Conservation (phyloP, 2,329 filamentous ascomycete species). For the Neurospora sp. region DNA sequence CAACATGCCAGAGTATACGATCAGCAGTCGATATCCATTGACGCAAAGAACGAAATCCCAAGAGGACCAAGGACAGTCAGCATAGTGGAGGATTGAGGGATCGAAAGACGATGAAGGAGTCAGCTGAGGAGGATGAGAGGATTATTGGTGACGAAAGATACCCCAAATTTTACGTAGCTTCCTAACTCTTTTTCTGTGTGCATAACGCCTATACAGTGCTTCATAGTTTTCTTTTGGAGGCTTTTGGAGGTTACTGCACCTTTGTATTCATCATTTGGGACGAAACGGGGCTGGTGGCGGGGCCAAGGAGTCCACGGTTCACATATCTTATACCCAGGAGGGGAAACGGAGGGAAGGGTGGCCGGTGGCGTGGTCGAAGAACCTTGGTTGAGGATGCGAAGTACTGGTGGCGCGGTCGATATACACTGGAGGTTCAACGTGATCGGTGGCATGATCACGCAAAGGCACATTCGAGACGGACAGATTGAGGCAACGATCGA, state of each 20-base stretch:
- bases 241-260: not conserved
- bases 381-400: not conserved
- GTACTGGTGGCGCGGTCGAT: not conserved
- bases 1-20: not conserved
- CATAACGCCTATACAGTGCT: not conserved
- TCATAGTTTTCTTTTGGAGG: not conserved
- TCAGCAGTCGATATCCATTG: not conserved
- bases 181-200: not conserved
- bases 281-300: not conserved
- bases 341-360: not conserved
- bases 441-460: not conserved
- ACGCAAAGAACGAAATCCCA: not conserved
- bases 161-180: not conserved
- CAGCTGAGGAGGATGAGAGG: not conserved
- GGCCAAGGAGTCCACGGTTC: not conserved
- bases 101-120: not conserved
- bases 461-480: not conserved
- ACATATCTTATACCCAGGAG: not conserved
- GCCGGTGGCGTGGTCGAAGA: not conserved
- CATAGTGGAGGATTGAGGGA: not conserved
- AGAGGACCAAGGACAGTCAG: not conserved
- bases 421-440: not conserved
- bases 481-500: not conserved
- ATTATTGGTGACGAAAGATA: not conserved
- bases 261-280: not conserved